phyloP scores from a whole-genome alignment of 257 asterid genomes.

The Paraleonurus japonicus region DNA sequence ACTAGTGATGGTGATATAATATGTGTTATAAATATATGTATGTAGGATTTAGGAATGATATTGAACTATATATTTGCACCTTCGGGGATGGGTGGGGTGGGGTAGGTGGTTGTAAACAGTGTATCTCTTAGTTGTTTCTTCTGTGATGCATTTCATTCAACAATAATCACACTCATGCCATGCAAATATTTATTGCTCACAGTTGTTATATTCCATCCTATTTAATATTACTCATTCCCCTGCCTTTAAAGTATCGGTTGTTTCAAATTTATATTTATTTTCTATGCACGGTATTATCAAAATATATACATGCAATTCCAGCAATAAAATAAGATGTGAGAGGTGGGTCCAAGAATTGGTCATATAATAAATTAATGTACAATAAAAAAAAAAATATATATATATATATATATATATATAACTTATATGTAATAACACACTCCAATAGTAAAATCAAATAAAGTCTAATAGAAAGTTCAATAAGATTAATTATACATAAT shows the following conservation, averaged over 20 bases:
- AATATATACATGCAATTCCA: background rate
- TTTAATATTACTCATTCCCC: background rate
- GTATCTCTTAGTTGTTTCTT: conserved; percentile 14
- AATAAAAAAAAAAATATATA: too few relatives aligned
- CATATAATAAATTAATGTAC: too few relatives aligned
- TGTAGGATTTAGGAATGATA: background rate
- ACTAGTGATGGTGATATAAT: background rate
- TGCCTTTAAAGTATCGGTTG: background rate
- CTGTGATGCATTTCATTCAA: conserved; percentile 23
- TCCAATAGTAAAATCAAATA: too few relatives aligned
- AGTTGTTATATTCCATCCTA: conserved; percentile 24
- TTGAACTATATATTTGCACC: background rate
- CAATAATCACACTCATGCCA: conserved; percentile 32
- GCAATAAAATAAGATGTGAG: too few relatives aligned
- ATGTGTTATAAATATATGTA: background rate
- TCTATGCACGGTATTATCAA: background rate
- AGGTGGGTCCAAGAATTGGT: too few relatives aligned
- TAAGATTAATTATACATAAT: too few relatives aligned
- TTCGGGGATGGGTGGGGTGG: background rate
- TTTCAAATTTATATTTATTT: background rate
- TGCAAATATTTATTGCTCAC: conserved; percentile 37
- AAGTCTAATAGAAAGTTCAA: too few relatives aligned
- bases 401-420: too few relatives aligned
- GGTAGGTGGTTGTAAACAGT: background rate
- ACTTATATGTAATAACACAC: too few relatives aligned